phyloP scores from a whole-genome alignment of 208 protist species.

The Entamoeba histolytica region DNA sequence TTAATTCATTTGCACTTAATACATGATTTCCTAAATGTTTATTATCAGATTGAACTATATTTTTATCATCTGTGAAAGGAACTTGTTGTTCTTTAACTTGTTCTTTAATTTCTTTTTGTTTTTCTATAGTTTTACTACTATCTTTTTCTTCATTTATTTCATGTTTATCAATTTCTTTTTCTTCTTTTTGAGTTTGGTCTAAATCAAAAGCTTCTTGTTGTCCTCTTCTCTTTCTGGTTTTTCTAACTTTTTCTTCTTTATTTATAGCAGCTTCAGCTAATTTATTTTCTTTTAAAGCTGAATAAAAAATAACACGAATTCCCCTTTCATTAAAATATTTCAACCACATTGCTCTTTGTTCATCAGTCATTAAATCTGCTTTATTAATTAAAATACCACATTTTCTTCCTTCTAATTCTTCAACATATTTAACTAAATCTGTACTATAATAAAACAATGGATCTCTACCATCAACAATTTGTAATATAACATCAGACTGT shows the following conservation, averaged over 20 bases:
- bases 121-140: no score
- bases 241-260: conserved; percentile 21
- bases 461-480: conserved; percentile 25
- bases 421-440: conserved; percentile 17
- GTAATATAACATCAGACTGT: conserved; percentile 10
- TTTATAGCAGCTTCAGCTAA: conserved; percentile 4
- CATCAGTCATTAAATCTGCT: not conserved
- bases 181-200: not conserved
- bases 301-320: not conserved
- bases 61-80: not conserved
- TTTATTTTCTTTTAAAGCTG: no score
- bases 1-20: not conserved
- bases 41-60: no score
- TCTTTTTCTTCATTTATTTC: not conserved
- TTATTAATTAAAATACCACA: no score
- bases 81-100: not conserved
- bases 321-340: not conserved
- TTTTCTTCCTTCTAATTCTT: not conserved
- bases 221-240: not conserved
- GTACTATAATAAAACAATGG: conserved; percentile 14
- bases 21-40: not conserved
- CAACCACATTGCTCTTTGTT: not conserved
- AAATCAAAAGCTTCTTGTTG: not conserved
- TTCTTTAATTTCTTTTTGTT: no score
- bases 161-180: not conserved